A percentile compares a stretch with the other conserved stretches of the same genome.
These are phyloP conservation scores for Naganishia randhawae DNA, from an alignment of 768 basidiomycete species.

Conservation along the genomic window DNA sequence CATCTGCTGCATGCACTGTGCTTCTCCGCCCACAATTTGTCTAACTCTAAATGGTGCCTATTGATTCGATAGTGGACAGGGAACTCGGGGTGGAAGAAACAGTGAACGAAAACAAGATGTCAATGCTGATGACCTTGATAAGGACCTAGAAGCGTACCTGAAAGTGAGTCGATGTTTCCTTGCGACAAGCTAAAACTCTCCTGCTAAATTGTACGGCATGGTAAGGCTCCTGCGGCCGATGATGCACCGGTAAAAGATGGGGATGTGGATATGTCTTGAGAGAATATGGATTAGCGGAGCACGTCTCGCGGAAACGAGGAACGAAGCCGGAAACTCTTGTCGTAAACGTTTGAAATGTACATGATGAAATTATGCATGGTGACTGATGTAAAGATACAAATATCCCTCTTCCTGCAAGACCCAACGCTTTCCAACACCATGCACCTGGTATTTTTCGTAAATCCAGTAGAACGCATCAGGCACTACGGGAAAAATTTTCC, in stretches of 20 bases:
- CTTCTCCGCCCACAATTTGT: no score
- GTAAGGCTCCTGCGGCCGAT: constrained; percentile 6
- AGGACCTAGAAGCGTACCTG: constrained; percentile 64
- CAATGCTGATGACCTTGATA: constrained; percentile 71
- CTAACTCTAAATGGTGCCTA: no score
- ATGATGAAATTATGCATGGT: not conserved
- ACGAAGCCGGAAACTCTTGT: not conserved
- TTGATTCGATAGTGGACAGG: constrained; percentile 1
- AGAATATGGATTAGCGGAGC: not conserved
- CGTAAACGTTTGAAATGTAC: not conserved
- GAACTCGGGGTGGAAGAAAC: constrained; percentile 14
- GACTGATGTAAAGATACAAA: not conserved
- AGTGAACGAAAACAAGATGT: not conserved
- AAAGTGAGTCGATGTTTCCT: constrained; percentile 4
- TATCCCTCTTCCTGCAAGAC: not conserved
- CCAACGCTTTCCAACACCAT: not conserved
- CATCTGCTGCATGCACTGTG: not conserved
- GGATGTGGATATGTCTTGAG: constrained; percentile 13
- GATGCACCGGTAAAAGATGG: constrained; percentile 9
- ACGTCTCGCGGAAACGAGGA: not conserved
- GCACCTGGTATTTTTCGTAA: not conserved
- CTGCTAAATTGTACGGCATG: not conserved
- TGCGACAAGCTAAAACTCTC: not conserved
- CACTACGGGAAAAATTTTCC: constrained; percentile 53
- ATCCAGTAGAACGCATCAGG: no score